These are phyloP conservation scores for Nicotiana tabacum DNA, from an alignment of 257 asterid species.

Conservation along the genomic window DNA sequence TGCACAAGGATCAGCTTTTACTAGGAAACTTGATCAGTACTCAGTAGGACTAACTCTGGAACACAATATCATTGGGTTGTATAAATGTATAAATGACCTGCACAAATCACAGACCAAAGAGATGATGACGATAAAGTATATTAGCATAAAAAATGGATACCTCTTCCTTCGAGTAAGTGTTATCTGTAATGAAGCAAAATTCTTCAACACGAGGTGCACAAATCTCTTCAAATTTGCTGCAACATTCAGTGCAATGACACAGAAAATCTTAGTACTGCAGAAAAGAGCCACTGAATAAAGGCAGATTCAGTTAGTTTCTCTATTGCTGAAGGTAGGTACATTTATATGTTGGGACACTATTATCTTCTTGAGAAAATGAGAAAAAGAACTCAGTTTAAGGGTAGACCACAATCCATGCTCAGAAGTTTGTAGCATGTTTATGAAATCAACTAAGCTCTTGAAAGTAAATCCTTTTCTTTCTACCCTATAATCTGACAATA, in stretches of 20 bases:
- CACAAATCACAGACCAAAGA: no score
- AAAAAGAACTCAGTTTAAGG: neutral
- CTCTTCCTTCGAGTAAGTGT: slow-evolving; percentile 66
- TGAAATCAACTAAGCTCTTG: neutral
- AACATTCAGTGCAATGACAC: slow-evolving; percentile 14
- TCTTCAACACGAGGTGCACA: slow-evolving; percentile 76
- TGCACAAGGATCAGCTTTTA: no score
- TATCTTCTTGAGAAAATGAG: neutral
- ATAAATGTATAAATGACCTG: no score
- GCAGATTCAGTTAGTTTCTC: neutral
- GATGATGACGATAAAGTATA: no score
- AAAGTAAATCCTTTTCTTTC: neutral
- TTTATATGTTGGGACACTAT: neutral
- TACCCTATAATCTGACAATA: neutral
- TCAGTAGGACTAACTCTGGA: no score
- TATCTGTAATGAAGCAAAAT: slow-evolving; percentile 72
- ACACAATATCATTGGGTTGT: no score
- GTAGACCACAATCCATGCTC: neutral
- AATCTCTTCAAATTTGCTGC: slow-evolving; percentile 82
- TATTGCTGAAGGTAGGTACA: neutral
- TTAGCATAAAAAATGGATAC: slow-evolving; percentile 18
- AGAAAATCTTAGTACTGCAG: slow-evolving; percentile 9
- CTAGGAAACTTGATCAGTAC: no score
- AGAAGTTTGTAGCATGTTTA: neutral
- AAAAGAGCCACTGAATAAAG: neutral